These are phyloP conservation scores for Daldinia decipiens DNA, from an alignment of 495 filamentous ascomycete species.

Conservation along the genomic window DNA sequence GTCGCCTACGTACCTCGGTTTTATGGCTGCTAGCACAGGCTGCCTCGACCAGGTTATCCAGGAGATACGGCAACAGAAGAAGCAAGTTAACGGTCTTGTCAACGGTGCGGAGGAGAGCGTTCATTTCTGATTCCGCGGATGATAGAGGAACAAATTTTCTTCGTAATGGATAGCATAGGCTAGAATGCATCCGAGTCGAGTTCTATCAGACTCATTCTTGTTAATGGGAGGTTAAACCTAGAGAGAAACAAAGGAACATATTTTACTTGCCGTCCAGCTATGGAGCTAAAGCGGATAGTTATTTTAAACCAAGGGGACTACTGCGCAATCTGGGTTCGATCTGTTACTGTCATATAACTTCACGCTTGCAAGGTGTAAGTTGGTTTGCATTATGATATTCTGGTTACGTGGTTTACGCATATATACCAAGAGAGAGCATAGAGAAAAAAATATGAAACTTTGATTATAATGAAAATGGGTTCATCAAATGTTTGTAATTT, in stretches of 20 bases:
- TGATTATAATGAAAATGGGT: neutral
- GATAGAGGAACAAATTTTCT: neutral
- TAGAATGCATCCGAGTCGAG: neutral
- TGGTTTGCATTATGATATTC: neutral
- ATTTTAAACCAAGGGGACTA: neutral
- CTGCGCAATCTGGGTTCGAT: neutral
- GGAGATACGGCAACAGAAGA: constrained; percentile 28
- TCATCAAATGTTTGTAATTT: neutral
- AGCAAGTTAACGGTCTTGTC: constrained; percentile 9
- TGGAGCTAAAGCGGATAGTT: neutral
- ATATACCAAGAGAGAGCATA: neutral
- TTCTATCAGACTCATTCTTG: neutral
- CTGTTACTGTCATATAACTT: neutral
- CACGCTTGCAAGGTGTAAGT: neutral
- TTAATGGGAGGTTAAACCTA: neutral
- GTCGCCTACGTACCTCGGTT: constrained; percentile 82
- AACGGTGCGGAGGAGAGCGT: constrained; percentile 18
- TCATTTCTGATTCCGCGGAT: constrained; percentile 20
- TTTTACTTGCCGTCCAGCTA: neutral
- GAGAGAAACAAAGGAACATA: neutral
- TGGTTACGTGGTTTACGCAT: neutral
- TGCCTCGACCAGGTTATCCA: constrained; percentile 61
- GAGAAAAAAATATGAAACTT: constrained; percentile 3
- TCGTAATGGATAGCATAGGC: neutral
- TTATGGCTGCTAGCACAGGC: constrained; percentile 80